Base-by-base conservation (phyloP, 106 monocot genomes). In the Cymbidium sinense region DNA sequence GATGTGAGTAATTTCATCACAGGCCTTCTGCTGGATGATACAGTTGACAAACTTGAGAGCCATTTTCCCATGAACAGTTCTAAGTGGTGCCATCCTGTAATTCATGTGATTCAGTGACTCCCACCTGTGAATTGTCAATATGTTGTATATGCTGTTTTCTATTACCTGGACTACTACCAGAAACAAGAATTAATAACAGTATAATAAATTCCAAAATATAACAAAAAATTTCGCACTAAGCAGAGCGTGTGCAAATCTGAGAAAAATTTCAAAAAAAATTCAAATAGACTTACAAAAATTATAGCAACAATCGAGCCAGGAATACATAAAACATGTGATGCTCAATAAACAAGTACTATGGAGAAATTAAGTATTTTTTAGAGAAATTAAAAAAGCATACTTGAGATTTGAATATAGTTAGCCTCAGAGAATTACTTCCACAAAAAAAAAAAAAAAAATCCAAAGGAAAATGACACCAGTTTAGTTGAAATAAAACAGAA, bases 61-160 rank as follows among this genome's bases (percentile, higher is more conserved):
- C 64, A 90, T 67, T 54, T 75, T 83, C 27, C 85, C 87, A 77
- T 85, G 87, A 75, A 85, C 79, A 17, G 50, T 76, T 47, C 85
- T 75, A n/a, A 87, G 87, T 30, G 28, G 81, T 7, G 64, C 43
- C 64, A 83, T 43, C 74, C 67, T 80, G 73, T 83, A 90, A 13
- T 85, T 36, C 87, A 90, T 90, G 18, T 76, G 85, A 74, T 85
- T 87, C 76, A 90, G 52, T 34, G 90, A 83, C 43, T 87, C 87
- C 90, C 90, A 87, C 13, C 87, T 81, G 67, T 79, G 81, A 50
- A 87, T 76, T 5, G 85, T 82, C 25, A 82, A 82, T 7, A 82
- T 67, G 17, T 37, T 43, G 76, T 76, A 79, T 34, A 86, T 79
- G 78, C 82, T 86, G 4, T 54, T 74, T 18, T 85, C 73, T 25